Conservation (phyloP, 139 green algal species). For the Coelastrella sp. region DNA sequence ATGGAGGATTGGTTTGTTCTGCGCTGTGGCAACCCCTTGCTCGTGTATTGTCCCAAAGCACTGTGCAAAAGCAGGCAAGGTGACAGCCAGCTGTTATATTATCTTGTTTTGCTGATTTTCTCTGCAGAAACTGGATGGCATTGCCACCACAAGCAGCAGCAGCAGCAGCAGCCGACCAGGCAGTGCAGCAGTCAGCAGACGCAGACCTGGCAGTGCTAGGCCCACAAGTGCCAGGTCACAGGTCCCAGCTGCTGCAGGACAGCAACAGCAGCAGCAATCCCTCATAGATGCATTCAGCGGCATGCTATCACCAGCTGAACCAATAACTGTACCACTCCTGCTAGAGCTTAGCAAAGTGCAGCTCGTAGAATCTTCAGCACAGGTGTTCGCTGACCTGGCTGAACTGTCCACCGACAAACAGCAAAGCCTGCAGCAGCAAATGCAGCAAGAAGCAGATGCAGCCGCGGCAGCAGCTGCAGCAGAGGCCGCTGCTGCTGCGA, state of each 20-base stretch:
- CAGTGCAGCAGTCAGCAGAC: neutral
- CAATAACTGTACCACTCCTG: neutral
- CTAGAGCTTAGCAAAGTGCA: conserved; percentile 22
- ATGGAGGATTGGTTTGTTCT: neutral
- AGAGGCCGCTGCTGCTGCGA: neutral
- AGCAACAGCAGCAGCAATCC: neutral
- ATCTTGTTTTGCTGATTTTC: neutral
- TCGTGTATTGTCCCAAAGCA: neutral
- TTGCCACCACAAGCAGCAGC: neutral
- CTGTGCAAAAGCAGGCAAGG: neutral
- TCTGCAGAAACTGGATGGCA: conserved; percentile 32
- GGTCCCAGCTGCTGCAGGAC: neutral
- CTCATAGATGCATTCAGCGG: neutral
- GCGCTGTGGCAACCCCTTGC: neutral
- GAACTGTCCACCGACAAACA: neutral
- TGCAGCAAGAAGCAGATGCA: neutral
- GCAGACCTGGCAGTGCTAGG: neutral
- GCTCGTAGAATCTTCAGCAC: neutral
- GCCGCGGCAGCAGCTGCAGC: neutral
- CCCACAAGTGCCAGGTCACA: neutral
- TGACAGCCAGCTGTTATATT: neutral
- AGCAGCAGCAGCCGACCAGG: neutral
- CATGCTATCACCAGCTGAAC: neutral
- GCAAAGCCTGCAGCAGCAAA: neutral
- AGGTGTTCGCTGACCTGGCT: neutral